phyloP scores from a whole-genome alignment of 495 filamentous ascomycete genomes.

The Xylaria flabelliformis region DNA sequence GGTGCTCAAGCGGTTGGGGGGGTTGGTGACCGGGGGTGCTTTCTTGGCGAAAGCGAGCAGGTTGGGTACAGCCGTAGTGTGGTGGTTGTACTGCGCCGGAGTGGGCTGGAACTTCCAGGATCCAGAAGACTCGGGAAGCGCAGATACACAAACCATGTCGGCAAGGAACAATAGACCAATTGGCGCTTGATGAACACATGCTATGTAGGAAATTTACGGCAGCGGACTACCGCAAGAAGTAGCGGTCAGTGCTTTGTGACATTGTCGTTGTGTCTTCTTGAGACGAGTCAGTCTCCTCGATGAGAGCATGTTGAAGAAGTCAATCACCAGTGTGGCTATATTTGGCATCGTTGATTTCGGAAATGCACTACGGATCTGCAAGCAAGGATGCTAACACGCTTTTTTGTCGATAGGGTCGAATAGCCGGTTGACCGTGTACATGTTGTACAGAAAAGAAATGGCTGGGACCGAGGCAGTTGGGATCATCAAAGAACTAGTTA shows the following conservation, averaged over 20 bases:
- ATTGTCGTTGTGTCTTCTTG: not conserved
- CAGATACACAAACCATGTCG: constrained; percentile 13
- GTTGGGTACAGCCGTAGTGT: not conserved
- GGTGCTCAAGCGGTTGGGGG: not conserved
- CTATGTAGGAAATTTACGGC: not conserved
- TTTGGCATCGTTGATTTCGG: not conserved
- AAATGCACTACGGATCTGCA: not conserved
- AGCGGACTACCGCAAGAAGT: constrained; percentile 6
- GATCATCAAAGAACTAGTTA: not conserved
- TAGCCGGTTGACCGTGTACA: not conserved
- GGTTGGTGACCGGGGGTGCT: constrained; percentile 14
- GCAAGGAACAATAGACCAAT: constrained; percentile 5
- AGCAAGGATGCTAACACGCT: not conserved
- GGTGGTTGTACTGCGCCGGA: not conserved
- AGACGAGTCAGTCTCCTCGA: not conserved
- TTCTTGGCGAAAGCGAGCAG: constrained; percentile 17
- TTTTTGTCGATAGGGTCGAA: not conserved
- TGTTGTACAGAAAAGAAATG: constrained; percentile 3
- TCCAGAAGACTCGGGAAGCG: constrained; percentile 6
- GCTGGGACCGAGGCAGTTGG: not conserved
- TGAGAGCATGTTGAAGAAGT: not conserved
- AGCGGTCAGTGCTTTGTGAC: constrained; percentile 18
- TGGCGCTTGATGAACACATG: not conserved
- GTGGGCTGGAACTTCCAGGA: constrained; percentile 12
- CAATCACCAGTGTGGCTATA: not conserved